A percentile compares a stretch with the other conserved stretches of the same genome.
Evolutionary conservation across 306 rosid genomes (phyloP).

Genomic region (Acacia melanoxylon): DNA sequence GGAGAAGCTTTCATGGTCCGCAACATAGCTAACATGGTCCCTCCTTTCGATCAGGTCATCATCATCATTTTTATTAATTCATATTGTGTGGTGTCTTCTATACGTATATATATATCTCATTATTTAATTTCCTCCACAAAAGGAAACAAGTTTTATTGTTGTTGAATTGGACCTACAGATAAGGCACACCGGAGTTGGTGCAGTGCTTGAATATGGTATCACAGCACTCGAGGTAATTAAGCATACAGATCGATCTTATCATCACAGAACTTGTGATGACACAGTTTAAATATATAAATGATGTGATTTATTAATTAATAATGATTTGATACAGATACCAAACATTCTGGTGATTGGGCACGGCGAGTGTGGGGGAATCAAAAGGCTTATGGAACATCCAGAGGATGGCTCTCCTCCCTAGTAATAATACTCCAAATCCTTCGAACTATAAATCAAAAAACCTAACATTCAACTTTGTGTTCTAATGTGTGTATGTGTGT

Average conservation of each 20-base stretch:
- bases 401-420: conserved; percentile 45
- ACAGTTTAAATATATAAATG: no score
- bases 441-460: background rate
- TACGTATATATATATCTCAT: background rate
- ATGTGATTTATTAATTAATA: background rate
- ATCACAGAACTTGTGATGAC: no score
- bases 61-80: background rate
- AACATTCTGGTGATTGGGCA: conserved; percentile 70
- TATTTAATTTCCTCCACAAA: no score
- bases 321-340: conserved; percentile 41
- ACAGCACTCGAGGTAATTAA: conserved; percentile 39
- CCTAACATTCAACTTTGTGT: background rate
- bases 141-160: background rate
- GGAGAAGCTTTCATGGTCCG: conserved; percentile 71
- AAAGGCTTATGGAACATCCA: conserved; percentile 66
- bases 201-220: conserved; percentile 64
- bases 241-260: no score
- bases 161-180: conserved; percentile 29
- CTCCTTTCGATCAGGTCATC: conserved; percentile 57
- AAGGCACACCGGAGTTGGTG: conserved; percentile 61
- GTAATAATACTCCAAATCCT: conserved; percentile 4
- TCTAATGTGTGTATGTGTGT: background rate
- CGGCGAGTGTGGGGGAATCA: conserved; percentile 67
- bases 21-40: conserved; percentile 73
- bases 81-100: background rate